phyloP scores from a whole-genome alignment of 2,329 filamentous ascomycete genomes.

The Penicillium sp. region DNA sequence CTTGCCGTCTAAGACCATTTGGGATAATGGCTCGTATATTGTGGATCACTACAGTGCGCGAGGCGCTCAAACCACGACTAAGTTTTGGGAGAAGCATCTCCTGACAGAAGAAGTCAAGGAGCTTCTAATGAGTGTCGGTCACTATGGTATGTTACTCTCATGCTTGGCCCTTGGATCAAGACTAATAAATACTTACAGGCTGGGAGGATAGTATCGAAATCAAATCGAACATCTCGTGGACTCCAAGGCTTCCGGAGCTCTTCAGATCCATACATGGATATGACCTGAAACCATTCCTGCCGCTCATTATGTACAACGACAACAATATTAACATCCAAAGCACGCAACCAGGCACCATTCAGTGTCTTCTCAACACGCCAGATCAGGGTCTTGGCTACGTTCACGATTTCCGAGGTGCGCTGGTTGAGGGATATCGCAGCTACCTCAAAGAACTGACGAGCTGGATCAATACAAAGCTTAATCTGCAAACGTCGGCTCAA shows the following conservation, averaged over 20 bases:
- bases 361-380: slow-evolving; percentile 13
- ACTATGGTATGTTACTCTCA: slow-evolving; percentile 26
- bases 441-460: slow-evolving; percentile 32
- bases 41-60: slow-evolving; percentile 42
- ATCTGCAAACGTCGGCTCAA: slow-evolving; percentile 40
- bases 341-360: slow-evolving; percentile 4
- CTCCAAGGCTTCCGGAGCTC: slow-evolving; percentile 24
- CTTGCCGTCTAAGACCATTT: slow-evolving; percentile 18
- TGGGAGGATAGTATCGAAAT: slow-evolving; percentile 36
- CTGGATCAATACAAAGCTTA: slow-evolving; percentile 34
- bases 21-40: slow-evolving; percentile 38
- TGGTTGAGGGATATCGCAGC: slow-evolving; percentile 26
- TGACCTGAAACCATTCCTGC: slow-evolving; percentile 31
- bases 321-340: slow-evolving; percentile 17
- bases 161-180: too few species aligned
- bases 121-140: slow-evolving; percentile 33
- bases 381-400: slow-evolving; percentile 21
- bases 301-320: slow-evolving; percentile 29
- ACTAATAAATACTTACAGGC: background rate
- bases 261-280: slow-evolving; percentile 39
- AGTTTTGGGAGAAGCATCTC: slow-evolving; percentile 43
- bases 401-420: slow-evolving; percentile 22
- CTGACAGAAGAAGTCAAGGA: slow-evolving; percentile 31
- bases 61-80: slow-evolving; percentile 36
- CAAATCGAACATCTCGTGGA: slow-evolving; percentile 37